Conservation (phyloP, 73 alveolate genomes). For the Effrenium voratum region DNA sequence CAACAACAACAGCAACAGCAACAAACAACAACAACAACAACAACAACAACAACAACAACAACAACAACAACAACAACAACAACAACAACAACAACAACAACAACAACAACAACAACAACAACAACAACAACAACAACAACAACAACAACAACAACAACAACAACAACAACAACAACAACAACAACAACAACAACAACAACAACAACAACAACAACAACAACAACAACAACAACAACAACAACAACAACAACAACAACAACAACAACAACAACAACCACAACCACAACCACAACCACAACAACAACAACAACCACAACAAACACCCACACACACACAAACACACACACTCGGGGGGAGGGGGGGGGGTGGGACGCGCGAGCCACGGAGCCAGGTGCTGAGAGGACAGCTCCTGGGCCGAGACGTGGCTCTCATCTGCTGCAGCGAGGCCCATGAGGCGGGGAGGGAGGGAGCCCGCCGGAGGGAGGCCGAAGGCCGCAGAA, state of each 20-base stretch:
- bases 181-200: too few species aligned
- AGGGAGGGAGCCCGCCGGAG: not conserved
- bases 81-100: too few species aligned
- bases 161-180: too few species aligned
- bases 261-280: not conserved
- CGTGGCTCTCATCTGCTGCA: conserved; percentile 58
- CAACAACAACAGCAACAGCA: too few species aligned
- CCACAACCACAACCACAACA: not conserved
- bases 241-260: not conserved
- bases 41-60: not conserved
- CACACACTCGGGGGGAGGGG: not conserved
- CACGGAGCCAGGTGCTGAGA: conserved; percentile 11
- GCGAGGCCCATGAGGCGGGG: conserved; percentile 70
- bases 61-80: too few species aligned
- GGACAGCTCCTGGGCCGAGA: conserved; percentile 22
- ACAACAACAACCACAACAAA: not conserved
- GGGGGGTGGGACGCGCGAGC: not conserved
- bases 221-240: not conserved
- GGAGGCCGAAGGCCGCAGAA: not conserved
- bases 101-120: too few species aligned
- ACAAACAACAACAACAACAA: too few species aligned
- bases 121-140: too few species aligned
- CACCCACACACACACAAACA: not conserved
- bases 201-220: not conserved
- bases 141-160: too few species aligned